Evolutionary conservation across 2,329 filamentous ascomycete species (phyloP), one percentile per base, ranked within the genome.

Genomic region (Colletotrichum tofieldiae): DNA sequence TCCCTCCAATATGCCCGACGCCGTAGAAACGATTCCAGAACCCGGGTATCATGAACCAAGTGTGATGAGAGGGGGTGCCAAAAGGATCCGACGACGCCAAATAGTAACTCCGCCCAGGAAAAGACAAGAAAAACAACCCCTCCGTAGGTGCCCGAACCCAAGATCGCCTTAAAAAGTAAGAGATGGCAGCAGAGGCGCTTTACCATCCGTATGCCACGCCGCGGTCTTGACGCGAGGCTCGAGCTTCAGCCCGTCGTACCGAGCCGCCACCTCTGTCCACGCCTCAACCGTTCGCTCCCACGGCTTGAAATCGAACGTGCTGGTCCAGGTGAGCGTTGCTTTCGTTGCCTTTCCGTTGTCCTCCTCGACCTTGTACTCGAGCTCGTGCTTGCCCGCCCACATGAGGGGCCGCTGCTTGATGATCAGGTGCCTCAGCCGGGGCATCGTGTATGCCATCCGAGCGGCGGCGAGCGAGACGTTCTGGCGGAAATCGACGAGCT

Each of bases 311-410:
- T 66, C 72, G 43, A 77, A 77, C 6, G 75, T 75, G 65, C 75
- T 77, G 3, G 52, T 66, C 73, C 75, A 75, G 7, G 67, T 61
- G 43, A 77, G 9, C 29, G 18, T 68, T 9, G 73, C 72, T 47
- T 47, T 59, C 7, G 65, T 51, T 29, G 76, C 11, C 51, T n/a
- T 68, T 9, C 68, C 71, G 47, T 47, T 35, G 11, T 29, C 35
- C 23, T 67, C 49, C 16, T 67, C 41, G 18, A 74, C 70, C 14
- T 26, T 51, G 61, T 77, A 77, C 49, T 65, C 61, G 23, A 77
- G 72, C 37, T 72, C 56, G 49, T 77, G 76, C 69, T 73, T 76
- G n/a, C 76, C 76, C 1, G 76, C 76, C 66, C 75, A 77, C 76
- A 77, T 76, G 18, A 76, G 68, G 20, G 74, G 75, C n/a, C 76